These are phyloP conservation scores for Macrophomina pseudophaseolina DNA, from an alignment of 2,329 filamentous ascomycete species.

Conservation along the genomic window DNA sequence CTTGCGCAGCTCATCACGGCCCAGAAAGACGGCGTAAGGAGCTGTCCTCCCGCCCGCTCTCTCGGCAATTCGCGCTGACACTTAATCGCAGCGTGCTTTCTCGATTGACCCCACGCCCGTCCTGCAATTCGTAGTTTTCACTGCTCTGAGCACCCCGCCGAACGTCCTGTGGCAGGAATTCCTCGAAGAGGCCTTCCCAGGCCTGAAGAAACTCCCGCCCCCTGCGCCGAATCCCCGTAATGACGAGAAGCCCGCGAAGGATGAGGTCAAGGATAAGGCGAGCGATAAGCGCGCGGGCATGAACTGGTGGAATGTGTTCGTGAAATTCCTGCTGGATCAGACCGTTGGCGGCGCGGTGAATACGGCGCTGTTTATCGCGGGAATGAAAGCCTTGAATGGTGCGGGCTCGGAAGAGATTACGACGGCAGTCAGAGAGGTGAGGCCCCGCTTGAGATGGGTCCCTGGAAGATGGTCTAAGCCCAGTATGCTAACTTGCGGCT, in stretches of 20 bases:
- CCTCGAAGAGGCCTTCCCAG: slow-evolving; percentile 76
- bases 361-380: slow-evolving; percentile 66
- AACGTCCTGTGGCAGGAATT: slow-evolving; percentile 88
- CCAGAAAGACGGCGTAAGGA: slow-evolving; percentile 63
- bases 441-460: background rate
- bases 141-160: slow-evolving; percentile 74
- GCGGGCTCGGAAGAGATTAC: slow-evolving; percentile 27
- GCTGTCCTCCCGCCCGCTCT: background rate
- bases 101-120: slow-evolving; percentile 70
- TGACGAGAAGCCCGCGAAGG: slow-evolving; percentile 38
- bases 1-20: slow-evolving; percentile 73
- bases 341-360: slow-evolving; percentile 69
- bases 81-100: slow-evolving; percentile 58
- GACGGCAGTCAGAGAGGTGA: slow-evolving; percentile 31
- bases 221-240: slow-evolving; percentile 28
- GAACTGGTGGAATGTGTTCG: slow-evolving; percentile 63
- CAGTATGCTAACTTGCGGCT: background rate
- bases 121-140: slow-evolving; percentile 77
- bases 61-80: slow-evolving; percentile 19
- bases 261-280: slow-evolving; percentile 30
- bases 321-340: slow-evolving; percentile 73
- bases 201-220: slow-evolving; percentile 43
- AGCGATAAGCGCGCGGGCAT: slow-evolving; percentile 44
- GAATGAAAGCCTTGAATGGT: slow-evolving; percentile 57
- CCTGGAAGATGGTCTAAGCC: background rate